Conservation (phyloP, 805 yeast species). For the Ogataea corticis region DNA sequence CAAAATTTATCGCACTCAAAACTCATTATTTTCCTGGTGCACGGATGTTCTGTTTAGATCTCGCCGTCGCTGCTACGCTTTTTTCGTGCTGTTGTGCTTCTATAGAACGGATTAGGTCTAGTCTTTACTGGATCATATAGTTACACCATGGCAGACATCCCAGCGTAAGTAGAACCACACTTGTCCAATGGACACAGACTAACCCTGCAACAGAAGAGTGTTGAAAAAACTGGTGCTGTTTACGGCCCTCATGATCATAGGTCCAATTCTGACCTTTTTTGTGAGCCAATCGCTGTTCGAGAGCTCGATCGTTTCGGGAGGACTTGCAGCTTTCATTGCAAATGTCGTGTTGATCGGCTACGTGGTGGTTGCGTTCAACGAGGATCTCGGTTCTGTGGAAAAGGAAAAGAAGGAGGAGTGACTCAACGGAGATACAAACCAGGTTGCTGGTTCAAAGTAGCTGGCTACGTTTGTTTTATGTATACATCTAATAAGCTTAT, state of each 20-base stretch:
- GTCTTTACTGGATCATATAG: neutral
- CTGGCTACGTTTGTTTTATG: too few relatives aligned
- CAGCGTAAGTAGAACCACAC: conserved; percentile 32
- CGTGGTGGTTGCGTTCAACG: conserved; percentile 72
- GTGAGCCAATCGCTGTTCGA: conserved; percentile 30
- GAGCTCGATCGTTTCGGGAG: conserved; percentile 71
- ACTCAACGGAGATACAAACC: neutral
- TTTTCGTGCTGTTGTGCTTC: neutral
- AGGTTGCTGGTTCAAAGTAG: neutral
- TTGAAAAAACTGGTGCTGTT: conserved; percentile 67
- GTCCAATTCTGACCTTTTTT: conserved; percentile 68
- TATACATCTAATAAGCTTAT: neutral
- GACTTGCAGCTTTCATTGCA: conserved; percentile 75
- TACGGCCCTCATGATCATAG: conserved; percentile 73
- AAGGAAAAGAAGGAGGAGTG: conserved; percentile 39
- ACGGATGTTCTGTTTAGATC: neutral
- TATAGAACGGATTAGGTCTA: neutral
- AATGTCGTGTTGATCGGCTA: conserved; percentile 73
- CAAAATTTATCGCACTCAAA: neutral
- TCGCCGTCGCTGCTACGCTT: neutral
- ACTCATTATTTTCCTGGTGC: neutral
- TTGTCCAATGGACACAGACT: neutral
- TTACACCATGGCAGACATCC: conserved; percentile 36
- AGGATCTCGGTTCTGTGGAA: conserved; percentile 44
- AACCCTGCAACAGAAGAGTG: conserved; percentile 47